These are phyloP conservation scores for Talaromyces proteolyticus DNA, from an alignment of 495 filamentous ascomycete species.

Conservation along the genomic window DNA sequence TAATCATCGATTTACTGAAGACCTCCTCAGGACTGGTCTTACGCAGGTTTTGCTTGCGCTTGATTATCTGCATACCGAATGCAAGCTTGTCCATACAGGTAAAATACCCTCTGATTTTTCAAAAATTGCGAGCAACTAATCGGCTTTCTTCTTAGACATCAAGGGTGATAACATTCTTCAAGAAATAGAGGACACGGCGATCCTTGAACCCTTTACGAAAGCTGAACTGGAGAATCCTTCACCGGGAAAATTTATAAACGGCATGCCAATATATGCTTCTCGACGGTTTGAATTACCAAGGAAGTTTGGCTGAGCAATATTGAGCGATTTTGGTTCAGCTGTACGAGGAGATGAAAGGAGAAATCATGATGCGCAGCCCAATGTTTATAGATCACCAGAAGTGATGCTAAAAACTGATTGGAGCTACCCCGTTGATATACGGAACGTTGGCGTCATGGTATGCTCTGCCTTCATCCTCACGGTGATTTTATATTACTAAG, in stretches of 20 bases:
- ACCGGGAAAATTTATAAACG: slow-evolving; percentile 27
- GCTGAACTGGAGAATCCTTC: slow-evolving; percentile 26
- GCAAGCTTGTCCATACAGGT: slow-evolving; percentile 44
- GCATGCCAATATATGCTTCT: slow-evolving; percentile 26
- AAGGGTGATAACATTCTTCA: slow-evolving; percentile 38
- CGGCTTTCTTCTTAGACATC: slow-evolving; percentile 26
- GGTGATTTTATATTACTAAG: slow-evolving; percentile 9
- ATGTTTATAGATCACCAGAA: slow-evolving; percentile 41
- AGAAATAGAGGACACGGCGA: slow-evolving; percentile 28
- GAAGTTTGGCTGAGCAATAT: slow-evolving; percentile 16
- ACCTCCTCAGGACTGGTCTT: slow-evolving; percentile 23
- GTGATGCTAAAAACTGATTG: slow-evolving; percentile 37
- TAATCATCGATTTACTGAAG: slow-evolving; percentile 22
- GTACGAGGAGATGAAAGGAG: slow-evolving; percentile 43
- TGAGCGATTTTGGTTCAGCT: slow-evolving; percentile 81
- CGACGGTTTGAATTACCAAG: slow-evolving; percentile 27
- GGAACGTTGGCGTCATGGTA: slow-evolving; percentile 46
- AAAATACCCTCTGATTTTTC: slow-evolving; percentile 10
- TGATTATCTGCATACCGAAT: slow-evolving; percentile 39
- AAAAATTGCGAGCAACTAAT: slow-evolving; percentile 4
- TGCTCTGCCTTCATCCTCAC: slow-evolving; percentile 9
- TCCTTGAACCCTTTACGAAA: slow-evolving; percentile 28
- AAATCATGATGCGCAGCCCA: slow-evolving; percentile 27
- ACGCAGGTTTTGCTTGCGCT: slow-evolving; percentile 31
- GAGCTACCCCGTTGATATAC: slow-evolving; percentile 42